Evolutionary conservation across 2,329 filamentous ascomycete genomes (phyloP).

Genomic region (Clathrospora elynae): DNA sequence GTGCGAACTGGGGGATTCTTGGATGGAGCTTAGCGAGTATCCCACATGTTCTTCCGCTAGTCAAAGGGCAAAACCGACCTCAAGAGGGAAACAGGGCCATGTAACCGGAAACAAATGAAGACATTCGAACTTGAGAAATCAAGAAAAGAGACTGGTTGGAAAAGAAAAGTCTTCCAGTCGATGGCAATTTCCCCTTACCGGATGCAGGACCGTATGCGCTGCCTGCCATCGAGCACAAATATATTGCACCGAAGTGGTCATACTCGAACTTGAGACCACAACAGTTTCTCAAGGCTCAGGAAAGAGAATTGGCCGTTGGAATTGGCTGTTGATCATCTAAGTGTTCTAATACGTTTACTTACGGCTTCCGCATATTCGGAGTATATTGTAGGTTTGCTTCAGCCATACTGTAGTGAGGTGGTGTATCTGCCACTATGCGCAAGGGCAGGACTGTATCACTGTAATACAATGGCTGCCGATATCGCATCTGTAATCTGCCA

Average conservation of each 20-base stretch:
- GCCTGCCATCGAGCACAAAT: too few relatives aligned
- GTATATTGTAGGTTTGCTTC: background rate
- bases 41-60: constrained; percentile 33
- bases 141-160: too few relatives aligned
- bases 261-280: too few relatives aligned
- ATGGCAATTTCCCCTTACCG: too few relatives aligned
- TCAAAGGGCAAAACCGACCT: constrained; percentile 14
- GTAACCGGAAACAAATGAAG: background rate
- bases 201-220: too few relatives aligned
- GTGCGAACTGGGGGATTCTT: constrained; percentile 4
- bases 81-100: background rate
- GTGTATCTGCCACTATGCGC: background rate
- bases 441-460: constrained; percentile 2
- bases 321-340: background rate
- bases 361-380: background rate
- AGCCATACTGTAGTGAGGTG: background rate
- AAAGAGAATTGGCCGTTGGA: too few relatives aligned
- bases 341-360: background rate
- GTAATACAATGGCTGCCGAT: constrained; percentile 22
- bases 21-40: constrained; percentile 21
- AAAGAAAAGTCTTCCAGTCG: too few relatives aligned
- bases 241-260: too few relatives aligned
- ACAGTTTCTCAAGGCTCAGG: too few relatives aligned
- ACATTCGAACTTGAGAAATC: background rate
- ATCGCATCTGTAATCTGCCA: constrained; percentile 17